These are phyloP conservation scores for Dactylellina cionopaga DNA, from an alignment of 2,329 filamentous ascomycete genomes.

Conservation along the genomic window DNA sequence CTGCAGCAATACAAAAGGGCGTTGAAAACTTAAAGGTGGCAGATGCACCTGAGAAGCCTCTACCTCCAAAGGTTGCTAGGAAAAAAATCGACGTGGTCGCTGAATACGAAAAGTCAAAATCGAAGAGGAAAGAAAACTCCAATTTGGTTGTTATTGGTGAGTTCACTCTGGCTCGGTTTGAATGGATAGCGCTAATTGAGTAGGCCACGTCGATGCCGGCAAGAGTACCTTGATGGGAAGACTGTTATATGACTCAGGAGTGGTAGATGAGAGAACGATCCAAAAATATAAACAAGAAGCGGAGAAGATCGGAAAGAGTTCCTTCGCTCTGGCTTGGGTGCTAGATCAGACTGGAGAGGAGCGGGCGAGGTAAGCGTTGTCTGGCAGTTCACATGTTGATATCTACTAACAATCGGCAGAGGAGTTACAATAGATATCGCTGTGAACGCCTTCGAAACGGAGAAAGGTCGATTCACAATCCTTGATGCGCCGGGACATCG, in stretches of 20 bases:
- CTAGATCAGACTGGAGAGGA: slow-evolving; percentile 93
- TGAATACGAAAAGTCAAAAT: slow-evolving; percentile 78
- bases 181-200: slow-evolving; percentile 28
- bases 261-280: slow-evolving; percentile 86
- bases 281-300: slow-evolving; percentile 90
- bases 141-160: slow-evolving; percentile 93
- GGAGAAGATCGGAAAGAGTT: slow-evolving; percentile 89
- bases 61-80: slow-evolving; percentile 5
- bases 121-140: slow-evolving; percentile 74
- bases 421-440: slow-evolving; percentile 98
- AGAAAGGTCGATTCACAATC: slow-evolving; percentile 87
- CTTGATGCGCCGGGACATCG: slow-evolving; percentile 93
- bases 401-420: slow-evolving; percentile 61
- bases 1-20: slow-evolving; percentile 66
- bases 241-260: slow-evolving; percentile 86
- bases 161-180: slow-evolving; percentile 56
- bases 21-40: slow-evolving; percentile 65
- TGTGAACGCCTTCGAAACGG: slow-evolving; percentile 91
- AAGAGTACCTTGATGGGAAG: slow-evolving; percentile 98
- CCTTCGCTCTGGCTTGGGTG: slow-evolving; percentile 96
- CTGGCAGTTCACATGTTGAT: neutral
- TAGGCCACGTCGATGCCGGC: slow-evolving; percentile 94
- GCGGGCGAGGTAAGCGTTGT: slow-evolving; percentile 66
- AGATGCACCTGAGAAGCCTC: slow-evolving; percentile 18
- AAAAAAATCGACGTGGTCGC: slow-evolving; percentile 87